Evolutionary conservation across 2,329 filamentous ascomycete species (phyloP).

Genomic region (Stachybotrys elegans): DNA sequence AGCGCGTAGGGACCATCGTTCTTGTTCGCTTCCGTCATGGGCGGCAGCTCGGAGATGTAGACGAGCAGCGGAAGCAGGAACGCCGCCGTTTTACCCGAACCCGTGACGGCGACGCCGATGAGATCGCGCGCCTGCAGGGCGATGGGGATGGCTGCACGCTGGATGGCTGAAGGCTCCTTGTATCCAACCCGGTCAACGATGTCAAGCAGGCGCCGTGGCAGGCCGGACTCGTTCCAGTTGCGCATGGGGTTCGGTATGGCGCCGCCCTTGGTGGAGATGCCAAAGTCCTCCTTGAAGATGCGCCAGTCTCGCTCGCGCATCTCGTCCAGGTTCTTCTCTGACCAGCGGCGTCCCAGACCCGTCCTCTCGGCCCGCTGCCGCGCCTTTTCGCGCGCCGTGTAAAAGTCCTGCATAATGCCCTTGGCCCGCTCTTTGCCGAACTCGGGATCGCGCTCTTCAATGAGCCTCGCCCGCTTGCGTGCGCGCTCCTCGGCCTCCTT

Average conservation of each 20-base stretch:
- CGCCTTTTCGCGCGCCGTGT: constrained; percentile 56
- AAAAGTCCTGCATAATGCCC: constrained; percentile 76
- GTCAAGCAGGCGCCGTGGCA: constrained; percentile 73
- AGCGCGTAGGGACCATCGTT: constrained; percentile 97
- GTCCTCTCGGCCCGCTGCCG: constrained; percentile 69
- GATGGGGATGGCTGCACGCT: constrained; percentile 92
- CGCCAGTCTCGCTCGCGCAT: constrained; percentile 99
- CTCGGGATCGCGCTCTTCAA: constrained; percentile 71
- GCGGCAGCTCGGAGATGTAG: constrained; percentile 88
- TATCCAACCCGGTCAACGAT: constrained; percentile 85
- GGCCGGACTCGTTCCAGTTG: constrained; percentile 78
- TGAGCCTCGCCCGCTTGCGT: constrained; percentile 57
- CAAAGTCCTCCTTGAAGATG: constrained; percentile 99
- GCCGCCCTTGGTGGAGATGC: constrained; percentile 90
- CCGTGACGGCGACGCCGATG: constrained; percentile 96
- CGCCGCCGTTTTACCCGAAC: constrained; percentile 96
- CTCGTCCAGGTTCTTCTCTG: constrained; percentile 82
- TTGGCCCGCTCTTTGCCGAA: constrained; percentile 71
- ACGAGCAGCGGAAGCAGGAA: constrained; percentile 89
- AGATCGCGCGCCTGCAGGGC: constrained; percentile 87
- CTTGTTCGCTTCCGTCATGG: constrained; percentile 78
- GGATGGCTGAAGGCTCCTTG: constrained; percentile 84
- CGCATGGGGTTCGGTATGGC: constrained; percentile 94
- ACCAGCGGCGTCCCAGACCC: constrained; percentile 89
- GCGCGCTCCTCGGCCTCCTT: constrained; percentile 51